Base-by-base conservation (phyloP, 2,329 filamentous ascomycete species). In the Ciborinia camelliae region DNA sequence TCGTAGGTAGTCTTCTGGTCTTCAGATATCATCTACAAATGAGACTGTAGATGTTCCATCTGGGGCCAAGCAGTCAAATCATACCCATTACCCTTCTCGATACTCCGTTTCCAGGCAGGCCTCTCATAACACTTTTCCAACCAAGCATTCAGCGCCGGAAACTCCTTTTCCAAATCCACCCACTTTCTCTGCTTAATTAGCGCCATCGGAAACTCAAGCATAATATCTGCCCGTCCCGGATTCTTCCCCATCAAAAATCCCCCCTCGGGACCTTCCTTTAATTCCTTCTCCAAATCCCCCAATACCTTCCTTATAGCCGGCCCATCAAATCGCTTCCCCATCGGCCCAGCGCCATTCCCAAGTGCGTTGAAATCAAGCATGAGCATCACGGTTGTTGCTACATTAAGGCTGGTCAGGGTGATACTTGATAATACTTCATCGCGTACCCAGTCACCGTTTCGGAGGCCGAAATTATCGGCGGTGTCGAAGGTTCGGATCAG, bases 401-500 rank as follows among this genome's bases (percentile, higher is more conserved):
- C 32, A 4, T 55, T 52, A 9, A 76, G 48, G n/a, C 62, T 70
- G 20, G 71, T 68, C 1, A 59, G 63, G 15, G 58, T 65, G 14
- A 75, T 64, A 9, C 68, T 70, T 10, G 58, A 57, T 23, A 77
- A 51, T 30, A 71, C 59, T 39, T 75, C 74, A 58, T 77, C 75
- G 6, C 73, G 67, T 14, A 76, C 66, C 69, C 68, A 71, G 62
- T 77, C 73, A 3, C 72, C 70, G n/a, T 68, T 64, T 20, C 60
- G 48, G 6, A 71, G 50, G 1, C 70, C 70, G 59, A 76, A 76
- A 28, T 67, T 70, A 26, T 73, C 73, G 3, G 50, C 51, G 4
- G 63, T 71, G 57, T 77, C 75, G 57, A 74, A 77, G 4, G 70
- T 75, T 4, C 73, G 69, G 62, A 77, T 74, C 1, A 76, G 66